These are phyloP conservation scores for Pythium insidiosum DNA, from an alignment of 352 stramenopile genomes.

Conservation along the genomic window DNA sequence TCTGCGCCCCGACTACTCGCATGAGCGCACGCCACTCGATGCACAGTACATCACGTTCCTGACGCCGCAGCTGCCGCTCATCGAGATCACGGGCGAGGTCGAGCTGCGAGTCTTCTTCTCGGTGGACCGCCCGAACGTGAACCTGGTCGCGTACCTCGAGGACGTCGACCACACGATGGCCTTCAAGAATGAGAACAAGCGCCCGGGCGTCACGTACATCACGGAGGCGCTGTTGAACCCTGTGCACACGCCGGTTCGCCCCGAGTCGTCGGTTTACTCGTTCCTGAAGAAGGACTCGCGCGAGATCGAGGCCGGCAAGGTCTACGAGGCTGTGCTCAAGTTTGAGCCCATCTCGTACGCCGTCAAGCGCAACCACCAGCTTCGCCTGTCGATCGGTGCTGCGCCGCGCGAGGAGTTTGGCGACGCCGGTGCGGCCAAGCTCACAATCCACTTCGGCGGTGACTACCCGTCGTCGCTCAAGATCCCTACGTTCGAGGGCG, in stretches of 20 bases:
- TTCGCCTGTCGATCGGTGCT: constrained; percentile 64
- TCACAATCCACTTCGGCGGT: constrained; percentile 68
- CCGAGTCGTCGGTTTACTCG: constrained; percentile 56
- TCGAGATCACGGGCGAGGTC: constrained; percentile 63
- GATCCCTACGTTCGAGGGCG: constrained; percentile 44
- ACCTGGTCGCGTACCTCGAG: constrained; percentile 69
- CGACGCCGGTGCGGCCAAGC: constrained; percentile 36
- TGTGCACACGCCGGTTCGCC: constrained; percentile 49
- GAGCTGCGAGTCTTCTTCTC: constrained; percentile 79
- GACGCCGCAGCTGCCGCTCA: constrained; percentile 42
- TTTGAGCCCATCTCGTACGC: constrained; percentile 76
- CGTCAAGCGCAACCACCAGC: constrained; percentile 66
- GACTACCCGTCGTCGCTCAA: constrained; percentile 65
- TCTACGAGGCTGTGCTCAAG: constrained; percentile 74
- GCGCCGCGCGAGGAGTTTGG: constrained; percentile 49
- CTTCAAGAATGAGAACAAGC: constrained; percentile 79
- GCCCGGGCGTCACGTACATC: constrained; percentile 71
- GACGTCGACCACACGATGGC: constrained; percentile 63
- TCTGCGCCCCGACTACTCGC: constrained; percentile 67
- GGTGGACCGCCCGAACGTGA: constrained; percentile 50
- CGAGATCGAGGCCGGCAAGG: constrained; percentile 45
- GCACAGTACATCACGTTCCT: constrained; percentile 54
- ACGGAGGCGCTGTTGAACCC: constrained; percentile 71
- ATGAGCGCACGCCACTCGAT: constrained; percentile 48
- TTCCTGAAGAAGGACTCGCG: constrained; percentile 52